phyloP scores from a whole-genome alignment of 176 grass and related monocot genomes.

The Oryza meridionalis region DNA sequence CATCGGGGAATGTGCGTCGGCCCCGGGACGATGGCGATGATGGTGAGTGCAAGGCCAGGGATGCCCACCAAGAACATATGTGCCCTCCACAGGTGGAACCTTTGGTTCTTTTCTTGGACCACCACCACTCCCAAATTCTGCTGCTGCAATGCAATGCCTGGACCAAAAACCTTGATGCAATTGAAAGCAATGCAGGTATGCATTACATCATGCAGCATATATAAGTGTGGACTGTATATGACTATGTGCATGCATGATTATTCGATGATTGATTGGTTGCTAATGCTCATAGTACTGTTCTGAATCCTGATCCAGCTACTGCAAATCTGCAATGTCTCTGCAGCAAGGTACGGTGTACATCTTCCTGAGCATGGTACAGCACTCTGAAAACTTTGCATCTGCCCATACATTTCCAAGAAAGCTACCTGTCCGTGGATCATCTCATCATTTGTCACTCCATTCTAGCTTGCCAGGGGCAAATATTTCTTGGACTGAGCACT shows the following conservation, averaged over 20 bases:
- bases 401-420: neutral
- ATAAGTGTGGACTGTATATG: neutral
- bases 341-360: constrained; percentile 24
- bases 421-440: constrained; percentile 13
- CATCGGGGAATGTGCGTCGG: constrained; percentile 31
- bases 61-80: constrained; percentile 50
- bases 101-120: constrained; percentile 41
- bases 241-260: constrained; percentile 33
- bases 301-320: constrained; percentile 31
- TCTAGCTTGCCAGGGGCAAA: neutral
- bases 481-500: constrained; percentile 6
- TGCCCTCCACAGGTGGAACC: constrained; percentile 32
- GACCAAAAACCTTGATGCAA: constrained; percentile 34
- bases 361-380: neutral
- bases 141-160: constrained; percentile 32
- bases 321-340: constrained; percentile 26
- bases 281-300: constrained; percentile 19
- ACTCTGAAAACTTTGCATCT: constrained; percentile 32
- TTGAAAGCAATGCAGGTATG: constrained; percentile 36
- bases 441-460: constrained; percentile 15
- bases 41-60: constrained; percentile 16
- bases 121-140: constrained; percentile 42
- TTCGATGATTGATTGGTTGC: constrained; percentile 44
- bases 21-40: constrained; percentile 24
- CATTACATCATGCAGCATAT: constrained; percentile 14